Evolutionary conservation across 352 stramenopile species (phyloP), one percentile per base, ranked within the genome.

Genomic region (Thraustochytrium striatum): DNA sequence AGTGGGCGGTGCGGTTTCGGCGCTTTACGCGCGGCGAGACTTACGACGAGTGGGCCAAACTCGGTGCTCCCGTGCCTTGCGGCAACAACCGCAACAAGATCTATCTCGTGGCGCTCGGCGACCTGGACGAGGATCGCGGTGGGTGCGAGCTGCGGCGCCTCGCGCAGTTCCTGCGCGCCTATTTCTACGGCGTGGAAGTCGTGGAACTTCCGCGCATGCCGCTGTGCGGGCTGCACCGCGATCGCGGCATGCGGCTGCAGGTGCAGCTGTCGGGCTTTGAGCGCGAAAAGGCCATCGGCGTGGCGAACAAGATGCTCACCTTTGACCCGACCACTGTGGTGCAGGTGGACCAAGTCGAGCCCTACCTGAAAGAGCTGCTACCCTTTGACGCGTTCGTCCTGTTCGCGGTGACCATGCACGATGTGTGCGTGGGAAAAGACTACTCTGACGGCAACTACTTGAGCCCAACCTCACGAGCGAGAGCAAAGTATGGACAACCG

Each of bases 21-120:
- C 13, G 8, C 11, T 43, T 21, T 32, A 75, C 52, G 65, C 11
- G 2, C 32, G 9, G 65, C 13, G 41, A 75, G 47, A 8, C 41
- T 3, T 75, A 75, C 65, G 19, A 38, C 21, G 65, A 72, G 11
- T 75, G 65, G 65, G 50, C 21, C 11, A n/a, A 65, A 7, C 16
- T 61, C 25, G 52, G 30, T 16, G 41, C 65, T 1, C 44, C 32
- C 32, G 47, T 75, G 8, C 65, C 65, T 21, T 72, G 13, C 35
- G 65, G 65, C 11, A 75, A 43, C 47, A 75, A 75, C 35, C 65
- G 50, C 19, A 75, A 32, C 65, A 21, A 75, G 9, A 75, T 75
- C 25, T 75, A 36, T 28, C 50, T 75, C 16, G 65, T 75, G 43
- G 43, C 65, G 11, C 61, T 75, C 25, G 65, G 65, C 32, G 65